Evolutionary conservation across 352 stramenopile species (phyloP).

Genomic region (Poterioochromonas sp.): DNA sequence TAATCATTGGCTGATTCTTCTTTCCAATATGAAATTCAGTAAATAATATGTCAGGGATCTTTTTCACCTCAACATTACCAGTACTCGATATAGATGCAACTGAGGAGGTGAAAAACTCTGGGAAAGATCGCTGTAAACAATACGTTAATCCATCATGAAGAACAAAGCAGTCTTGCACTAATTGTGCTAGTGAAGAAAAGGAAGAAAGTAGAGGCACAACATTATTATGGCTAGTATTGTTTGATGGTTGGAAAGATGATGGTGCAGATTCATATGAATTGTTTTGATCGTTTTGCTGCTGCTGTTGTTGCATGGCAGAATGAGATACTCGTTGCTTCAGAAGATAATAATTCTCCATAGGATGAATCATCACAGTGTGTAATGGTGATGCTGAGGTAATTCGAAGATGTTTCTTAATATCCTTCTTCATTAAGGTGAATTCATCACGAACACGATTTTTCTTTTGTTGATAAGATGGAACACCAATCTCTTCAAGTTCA

Average conservation of each 20-base stretch:
- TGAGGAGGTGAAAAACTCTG: too few species aligned
- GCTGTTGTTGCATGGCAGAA: neutral
- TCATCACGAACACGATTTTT: neutral
- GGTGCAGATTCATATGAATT: neutral
- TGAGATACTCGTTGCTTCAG: neutral
- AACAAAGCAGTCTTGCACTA: too few species aligned
- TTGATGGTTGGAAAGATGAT: too few species aligned
- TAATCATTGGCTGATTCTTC: too few species aligned
- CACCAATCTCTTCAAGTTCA: neutral
- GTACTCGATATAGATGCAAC: too few species aligned
- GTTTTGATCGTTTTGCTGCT: neutral
- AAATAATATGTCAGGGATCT: too few species aligned
- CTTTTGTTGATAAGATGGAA: neutral
- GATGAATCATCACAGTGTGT: neutral
- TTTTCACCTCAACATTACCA: too few species aligned
- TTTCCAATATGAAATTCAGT: too few species aligned
- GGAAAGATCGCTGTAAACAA: too few species aligned
- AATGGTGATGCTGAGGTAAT: constrained; percentile 1
- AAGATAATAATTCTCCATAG: neutral
- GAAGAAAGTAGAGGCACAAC: neutral
- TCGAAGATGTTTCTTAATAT: neutral
- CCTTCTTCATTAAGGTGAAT: neutral
- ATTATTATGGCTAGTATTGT: neutral
- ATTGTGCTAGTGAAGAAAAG: neutral
- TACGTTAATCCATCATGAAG: neutral